Conservation (phyloP, 257 asterid species). For the Forsythia suspensa region DNA sequence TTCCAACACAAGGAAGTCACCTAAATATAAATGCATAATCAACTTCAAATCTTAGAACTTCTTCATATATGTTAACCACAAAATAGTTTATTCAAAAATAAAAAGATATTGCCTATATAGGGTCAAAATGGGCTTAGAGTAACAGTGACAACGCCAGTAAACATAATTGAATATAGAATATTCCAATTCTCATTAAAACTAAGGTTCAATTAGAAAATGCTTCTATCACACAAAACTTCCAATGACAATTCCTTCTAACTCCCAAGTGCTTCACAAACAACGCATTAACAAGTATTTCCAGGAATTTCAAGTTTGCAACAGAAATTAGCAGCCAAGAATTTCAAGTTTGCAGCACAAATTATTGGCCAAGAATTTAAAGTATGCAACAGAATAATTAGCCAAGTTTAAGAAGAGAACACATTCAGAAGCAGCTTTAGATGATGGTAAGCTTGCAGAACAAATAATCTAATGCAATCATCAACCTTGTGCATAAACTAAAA, state of each 20-base stretch:
- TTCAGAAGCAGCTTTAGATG: background rate
- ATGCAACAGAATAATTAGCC: background rate
- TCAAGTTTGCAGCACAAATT: background rate
- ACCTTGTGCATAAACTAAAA: background rate
- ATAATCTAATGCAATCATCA: background rate
- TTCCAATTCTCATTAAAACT: too few species aligned
- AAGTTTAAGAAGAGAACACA: background rate
- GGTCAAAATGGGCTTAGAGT: too few species aligned
- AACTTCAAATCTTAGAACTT: background rate
- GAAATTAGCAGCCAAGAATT: background rate
- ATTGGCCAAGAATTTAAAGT: background rate
- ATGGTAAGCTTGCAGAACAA: background rate
- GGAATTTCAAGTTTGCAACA: background rate
- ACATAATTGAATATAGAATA: too few species aligned
- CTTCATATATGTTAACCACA: background rate
- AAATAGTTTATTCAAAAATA: background rate
- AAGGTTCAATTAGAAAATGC: background rate
- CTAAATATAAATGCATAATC: slow-evolving; percentile 14
- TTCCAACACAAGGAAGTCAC: slow-evolving; percentile 30
- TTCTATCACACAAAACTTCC: background rate
- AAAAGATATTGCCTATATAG: background rate
- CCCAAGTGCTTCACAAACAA: too few species aligned
- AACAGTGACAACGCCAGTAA: too few species aligned
- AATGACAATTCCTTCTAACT: too few species aligned
- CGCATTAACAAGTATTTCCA: background rate